Evolutionary conservation across 1,139 yeast genomes (phyloP).

Genomic region (Taphrina communis): DNA sequence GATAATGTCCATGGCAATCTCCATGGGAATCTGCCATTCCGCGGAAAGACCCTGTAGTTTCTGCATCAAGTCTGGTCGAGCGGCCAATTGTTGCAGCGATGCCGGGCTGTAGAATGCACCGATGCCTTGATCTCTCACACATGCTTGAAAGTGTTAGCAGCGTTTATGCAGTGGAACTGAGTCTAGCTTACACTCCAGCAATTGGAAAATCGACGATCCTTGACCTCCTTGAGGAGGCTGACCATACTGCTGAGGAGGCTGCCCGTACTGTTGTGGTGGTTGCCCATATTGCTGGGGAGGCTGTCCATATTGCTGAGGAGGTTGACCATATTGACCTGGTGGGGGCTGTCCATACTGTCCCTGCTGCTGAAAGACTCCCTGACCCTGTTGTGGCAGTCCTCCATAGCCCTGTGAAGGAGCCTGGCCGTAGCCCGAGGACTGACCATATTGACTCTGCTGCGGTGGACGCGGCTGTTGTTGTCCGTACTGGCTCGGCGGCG

Average conservation of each 20-base stretch:
- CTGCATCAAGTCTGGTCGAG: slow-evolving; percentile 46
- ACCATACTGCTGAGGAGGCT: slow-evolving; percentile 41
- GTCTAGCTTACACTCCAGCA: slow-evolving; percentile 29
- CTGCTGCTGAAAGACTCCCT: slow-evolving; percentile 25
- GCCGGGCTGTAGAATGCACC: slow-evolving; percentile 51
- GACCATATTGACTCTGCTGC: slow-evolving; percentile 10
- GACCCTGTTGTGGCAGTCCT: background rate
- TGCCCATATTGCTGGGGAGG: slow-evolving; percentile 44
- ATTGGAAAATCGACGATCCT: slow-evolving; percentile 32
- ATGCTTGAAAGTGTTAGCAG: slow-evolving; percentile 46
- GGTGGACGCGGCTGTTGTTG: slow-evolving; percentile 22
- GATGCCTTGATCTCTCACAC: slow-evolving; percentile 50
- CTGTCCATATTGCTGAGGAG: slow-evolving; percentile 48
- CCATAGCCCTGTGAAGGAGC: slow-evolving; percentile 18
- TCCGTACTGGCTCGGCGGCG: background rate
- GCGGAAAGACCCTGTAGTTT: slow-evolving; percentile 48
- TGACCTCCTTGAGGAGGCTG: slow-evolving; percentile 26
- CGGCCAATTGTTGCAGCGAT: slow-evolving; percentile 50
- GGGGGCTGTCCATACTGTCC: slow-evolving; percentile 40
- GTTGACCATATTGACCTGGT: slow-evolving; percentile 22
- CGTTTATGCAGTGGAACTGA: no score
- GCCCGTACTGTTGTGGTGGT: slow-evolving; percentile 41
- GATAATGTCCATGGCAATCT: slow-evolving; percentile 50
- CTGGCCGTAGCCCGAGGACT: slow-evolving; percentile 24
- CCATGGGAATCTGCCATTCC: slow-evolving; percentile 50